These are phyloP conservation scores for Tuctoria greenei DNA, from an alignment of 176 grass and related monocot species.

Conservation along the genomic window DNA sequence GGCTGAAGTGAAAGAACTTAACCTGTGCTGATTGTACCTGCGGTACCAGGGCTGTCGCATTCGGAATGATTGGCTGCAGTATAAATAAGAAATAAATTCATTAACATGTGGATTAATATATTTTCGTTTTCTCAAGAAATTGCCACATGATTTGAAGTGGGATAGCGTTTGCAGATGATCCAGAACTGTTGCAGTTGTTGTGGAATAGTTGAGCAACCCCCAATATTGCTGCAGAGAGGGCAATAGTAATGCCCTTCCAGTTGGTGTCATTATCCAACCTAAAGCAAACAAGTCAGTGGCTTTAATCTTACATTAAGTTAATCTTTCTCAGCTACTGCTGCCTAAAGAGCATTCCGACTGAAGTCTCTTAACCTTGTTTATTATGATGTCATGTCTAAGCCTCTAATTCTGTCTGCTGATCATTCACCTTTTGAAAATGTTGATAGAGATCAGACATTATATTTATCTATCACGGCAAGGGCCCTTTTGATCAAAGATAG, in stretches of 20 bases:
- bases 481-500: conserved; percentile 42
- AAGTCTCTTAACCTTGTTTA: conserved; percentile 47
- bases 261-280: conserved; percentile 44
- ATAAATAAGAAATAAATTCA: conserved; percentile 6
- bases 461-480: conserved; percentile 31
- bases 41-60: neutral
- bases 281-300: conserved; percentile 18
- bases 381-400: conserved; percentile 37
- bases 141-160: conserved; percentile 17
- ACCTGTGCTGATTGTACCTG: neutral
- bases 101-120: conserved; percentile 3
- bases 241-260: conserved; percentile 12
- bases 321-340: conserved; percentile 28
- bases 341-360: conserved; percentile 43
- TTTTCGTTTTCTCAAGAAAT: neutral
- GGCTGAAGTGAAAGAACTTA: neutral
- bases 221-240: neutral
- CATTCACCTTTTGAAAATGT: conserved; percentile 57
- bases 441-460: conserved; percentile 5
- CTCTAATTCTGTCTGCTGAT: conserved; percentile 52
- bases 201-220: conserved; percentile 35
- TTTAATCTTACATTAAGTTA: conserved; percentile 33
- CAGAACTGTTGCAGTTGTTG: conserved; percentile 4
- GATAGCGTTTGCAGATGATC: conserved; percentile 24
- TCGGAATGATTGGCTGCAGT: neutral